These are phyloP conservation scores for Arxiozyma heterogenica DNA, from an alignment of 1,139 yeast genomes.

Conservation along the genomic window DNA sequence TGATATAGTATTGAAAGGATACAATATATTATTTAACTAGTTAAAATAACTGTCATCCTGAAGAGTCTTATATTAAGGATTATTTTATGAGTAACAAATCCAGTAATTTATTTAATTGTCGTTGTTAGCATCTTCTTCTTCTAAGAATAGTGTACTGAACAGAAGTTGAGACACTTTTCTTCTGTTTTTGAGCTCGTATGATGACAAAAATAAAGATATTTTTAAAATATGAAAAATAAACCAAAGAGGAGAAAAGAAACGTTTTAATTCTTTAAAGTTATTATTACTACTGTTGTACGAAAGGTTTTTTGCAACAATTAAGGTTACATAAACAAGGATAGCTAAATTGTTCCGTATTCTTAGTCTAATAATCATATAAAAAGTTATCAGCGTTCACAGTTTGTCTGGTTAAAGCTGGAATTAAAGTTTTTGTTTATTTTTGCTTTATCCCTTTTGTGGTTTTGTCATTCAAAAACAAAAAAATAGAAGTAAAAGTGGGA, in stretches of 20 bases:
- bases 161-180: neutral
- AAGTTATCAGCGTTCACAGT: neutral
- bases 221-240: neutral
- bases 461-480: neutral
- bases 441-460: too few relatives aligned
- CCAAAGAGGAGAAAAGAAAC: neutral
- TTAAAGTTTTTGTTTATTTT: neutral
- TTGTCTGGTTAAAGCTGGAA: neutral
- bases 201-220: too few relatives aligned
- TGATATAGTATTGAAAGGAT: neutral
- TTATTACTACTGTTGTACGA: neutral
- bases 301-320: neutral
- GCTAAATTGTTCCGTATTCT: too few relatives aligned
- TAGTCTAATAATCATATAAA: too few relatives aligned
- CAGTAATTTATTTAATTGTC: too few relatives aligned
- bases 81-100: too few relatives aligned
- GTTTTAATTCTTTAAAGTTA: neutral
- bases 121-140: too few relatives aligned
- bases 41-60: too few relatives aligned
- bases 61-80: too few relatives aligned
- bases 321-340: too few relatives aligned
- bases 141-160: neutral
- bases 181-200: neutral
- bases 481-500: neutral
- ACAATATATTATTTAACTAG: too few relatives aligned